Base-by-base conservation (phyloP, 2,329 filamentous ascomycete genomes). In the Elsinoe australis region DNA sequence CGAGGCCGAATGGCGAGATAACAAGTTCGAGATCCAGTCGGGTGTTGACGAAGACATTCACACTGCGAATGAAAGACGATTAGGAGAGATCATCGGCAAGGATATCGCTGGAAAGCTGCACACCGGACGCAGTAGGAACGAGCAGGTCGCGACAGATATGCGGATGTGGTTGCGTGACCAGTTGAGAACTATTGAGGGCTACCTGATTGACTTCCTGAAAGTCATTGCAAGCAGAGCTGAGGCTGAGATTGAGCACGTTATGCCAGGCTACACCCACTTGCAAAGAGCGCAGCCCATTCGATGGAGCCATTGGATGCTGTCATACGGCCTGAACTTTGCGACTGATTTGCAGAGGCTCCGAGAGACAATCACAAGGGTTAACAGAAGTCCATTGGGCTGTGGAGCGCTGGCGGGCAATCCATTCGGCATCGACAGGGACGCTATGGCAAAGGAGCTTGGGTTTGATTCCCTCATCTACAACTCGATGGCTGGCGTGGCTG, bases 111-210 rank as follows among this genome's bases (percentile, higher is more conserved):
- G 89, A 18, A 95, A 95, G 71, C 77, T 95, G 50, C 89, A 95
- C 68, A 95, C 88, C n/a, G 71, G 72, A 34, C 82, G 89, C 46
- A 89, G 83, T 64, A 78, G 88, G 57, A 95, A 95, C 61, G 88
- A 95, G 68, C 88, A 95, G 68, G 80, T 94, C 49, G 87, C 82
- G 39, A 89, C 83, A 17, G 87, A 94, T 60, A 90, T 95, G 85
- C 82, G 87, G 52, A 72, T 95, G 64, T 95, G 87, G 87, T 69
- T 94, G 54, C 76, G 87, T 34, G 82, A 89, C 54, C 76, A 84
- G 68, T 71, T 95, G 50, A 75, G 74, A 49, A 72, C 73, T 54
- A 78, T 94, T 45, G 86, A 94, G 57, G 64, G 58, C 28, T 79
- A 81, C 57, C 73, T 95, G 3, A 71, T 79, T 34, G 75, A 78